Evolutionary conservation across 2,329 filamentous ascomycete genomes (phyloP).

Genomic region (Lasiodiplodia sp.): DNA sequence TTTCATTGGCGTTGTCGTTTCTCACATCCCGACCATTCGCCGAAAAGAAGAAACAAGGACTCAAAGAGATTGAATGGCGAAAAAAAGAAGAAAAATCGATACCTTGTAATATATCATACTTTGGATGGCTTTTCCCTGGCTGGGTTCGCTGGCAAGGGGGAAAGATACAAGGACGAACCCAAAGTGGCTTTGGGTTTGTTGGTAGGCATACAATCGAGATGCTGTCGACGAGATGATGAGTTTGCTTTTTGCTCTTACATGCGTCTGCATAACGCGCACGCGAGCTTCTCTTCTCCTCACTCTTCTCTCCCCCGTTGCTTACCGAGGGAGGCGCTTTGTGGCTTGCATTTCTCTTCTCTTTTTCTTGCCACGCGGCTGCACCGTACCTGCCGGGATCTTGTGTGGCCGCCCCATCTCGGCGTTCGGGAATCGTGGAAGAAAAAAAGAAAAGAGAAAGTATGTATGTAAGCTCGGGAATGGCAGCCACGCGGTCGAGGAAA

Average conservation of each 20-base stretch:
- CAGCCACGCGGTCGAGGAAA: too few relatives aligned
- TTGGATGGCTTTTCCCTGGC: not conserved
- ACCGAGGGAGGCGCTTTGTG: too few relatives aligned
- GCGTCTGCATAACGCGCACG: not conserved
- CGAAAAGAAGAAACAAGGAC: not conserved
- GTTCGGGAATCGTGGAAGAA: too few relatives aligned
- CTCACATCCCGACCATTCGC: not conserved
- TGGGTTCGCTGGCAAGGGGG: not conserved
- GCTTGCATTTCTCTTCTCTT: too few relatives aligned
- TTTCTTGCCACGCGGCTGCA: too few relatives aligned
- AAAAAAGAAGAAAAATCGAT: constrained; percentile 13
- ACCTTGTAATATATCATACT: constrained; percentile 2
- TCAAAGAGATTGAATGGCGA: not conserved
- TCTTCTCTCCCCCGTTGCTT: too few relatives aligned
- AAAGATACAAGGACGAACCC: not conserved
- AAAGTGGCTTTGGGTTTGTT: not conserved
- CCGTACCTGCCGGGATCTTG: too few relatives aligned
- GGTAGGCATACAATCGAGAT: not conserved
- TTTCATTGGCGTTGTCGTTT: not conserved
- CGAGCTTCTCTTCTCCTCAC: too few relatives aligned
- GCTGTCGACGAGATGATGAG: not conserved
- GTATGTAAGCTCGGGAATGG: too few relatives aligned
- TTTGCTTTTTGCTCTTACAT: not conserved
- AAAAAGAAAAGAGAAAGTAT: too few relatives aligned
- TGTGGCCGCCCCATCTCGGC: too few relatives aligned